These are phyloP conservation scores for Cenchrus purpureus DNA, from an alignment of 176 grass and related monocot genomes.

Conservation along the genomic window DNA sequence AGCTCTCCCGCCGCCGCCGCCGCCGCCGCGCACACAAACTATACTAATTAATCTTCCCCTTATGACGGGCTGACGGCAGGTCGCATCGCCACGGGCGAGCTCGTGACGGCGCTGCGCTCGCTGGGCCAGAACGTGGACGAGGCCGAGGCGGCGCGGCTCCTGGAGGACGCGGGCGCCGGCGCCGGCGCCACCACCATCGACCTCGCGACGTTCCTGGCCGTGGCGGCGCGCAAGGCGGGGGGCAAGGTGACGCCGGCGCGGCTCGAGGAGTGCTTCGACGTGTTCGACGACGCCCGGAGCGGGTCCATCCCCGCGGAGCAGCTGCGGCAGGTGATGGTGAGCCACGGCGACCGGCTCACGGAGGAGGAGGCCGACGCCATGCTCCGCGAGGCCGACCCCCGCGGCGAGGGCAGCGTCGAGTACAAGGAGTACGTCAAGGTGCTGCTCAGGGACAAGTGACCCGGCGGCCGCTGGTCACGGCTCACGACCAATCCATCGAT, in stretches of 20 bases:
- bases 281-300: constrained; percentile 52
- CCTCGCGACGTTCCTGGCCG: constrained; percentile 47
- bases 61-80: not conserved
- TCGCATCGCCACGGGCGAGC: constrained; percentile 41
- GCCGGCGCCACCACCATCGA: not conserved
- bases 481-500: not conserved
- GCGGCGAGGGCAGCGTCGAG: constrained; percentile 35
- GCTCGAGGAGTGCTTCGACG: constrained; percentile 42
- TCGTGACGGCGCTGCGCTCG: constrained; percentile 49
- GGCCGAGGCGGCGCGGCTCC: constrained; percentile 38
- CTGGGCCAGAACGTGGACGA: constrained; percentile 61
- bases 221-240: constrained; percentile 50
- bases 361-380: constrained; percentile 66
- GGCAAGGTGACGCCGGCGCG: constrained; percentile 30
- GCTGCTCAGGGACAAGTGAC: constrained; percentile 37
- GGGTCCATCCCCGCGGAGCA: constrained; percentile 57
- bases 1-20: not conserved
- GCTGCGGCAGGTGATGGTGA: constrained; percentile 59
- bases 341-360: constrained; percentile 57
- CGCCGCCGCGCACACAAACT: not conserved
- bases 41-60: no score
- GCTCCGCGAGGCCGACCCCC: constrained; percentile 54
- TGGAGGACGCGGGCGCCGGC: constrained; percentile 21
- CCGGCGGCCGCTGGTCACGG: not conserved
- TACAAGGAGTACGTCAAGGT: constrained; percentile 57